Evolutionary conservation across 2,329 filamentous ascomycete genomes (phyloP), one percentile per base, ranked within the genome.

Genomic region (Keithomyces neogunnii): DNA sequence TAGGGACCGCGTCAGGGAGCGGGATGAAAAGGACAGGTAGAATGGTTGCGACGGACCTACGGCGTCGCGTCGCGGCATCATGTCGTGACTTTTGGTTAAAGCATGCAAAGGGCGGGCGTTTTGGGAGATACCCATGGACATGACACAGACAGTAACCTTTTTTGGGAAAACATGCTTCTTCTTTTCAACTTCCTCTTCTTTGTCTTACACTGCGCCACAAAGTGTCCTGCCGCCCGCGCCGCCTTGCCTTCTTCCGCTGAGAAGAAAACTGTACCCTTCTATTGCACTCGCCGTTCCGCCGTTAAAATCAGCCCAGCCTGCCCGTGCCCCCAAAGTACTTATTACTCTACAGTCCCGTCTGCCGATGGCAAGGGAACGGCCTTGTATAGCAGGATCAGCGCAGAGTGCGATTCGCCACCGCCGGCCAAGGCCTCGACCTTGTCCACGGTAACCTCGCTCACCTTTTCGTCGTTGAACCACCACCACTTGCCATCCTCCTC

Each of bases 391-490:
- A 91, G 72, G 56, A 93, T 89, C 46, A 93, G 77, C 31, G 88
- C 88, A 48, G 87, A 90, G 69, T 93, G 88, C 50, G 84, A 86
- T 70, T 93, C 88, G 58, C 90, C 92, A 63, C 95, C 93, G 53
- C 93, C 95, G 48, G 90, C 81, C 48, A 99, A 78, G 3, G 85
- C 86, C 65, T 92, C 88, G 58, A 99, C 95, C 75, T 95, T 93
- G 61, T 97, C 92, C 30, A 82, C 76, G 13, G 89, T 83, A 31
- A 99, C 93, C 73, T 99, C 93, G 11, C 86, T 84, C 35, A 99
- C 93, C 73, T 90, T 95, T 66, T 99, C 92, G 63, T 99, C 93
- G 69, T 99, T 97, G 78, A 99, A 99, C 92, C 93, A 99, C 92
- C 93, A 99, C 93, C 93, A 99, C 62, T 90, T 96, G 59, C 88